A percentile compares a stretch with the other conserved stretches of the same genome.
Evolutionary conservation across 1,139 yeast genomes (phyloP).

Genomic region (Blastobotrys capitulatus): DNA sequence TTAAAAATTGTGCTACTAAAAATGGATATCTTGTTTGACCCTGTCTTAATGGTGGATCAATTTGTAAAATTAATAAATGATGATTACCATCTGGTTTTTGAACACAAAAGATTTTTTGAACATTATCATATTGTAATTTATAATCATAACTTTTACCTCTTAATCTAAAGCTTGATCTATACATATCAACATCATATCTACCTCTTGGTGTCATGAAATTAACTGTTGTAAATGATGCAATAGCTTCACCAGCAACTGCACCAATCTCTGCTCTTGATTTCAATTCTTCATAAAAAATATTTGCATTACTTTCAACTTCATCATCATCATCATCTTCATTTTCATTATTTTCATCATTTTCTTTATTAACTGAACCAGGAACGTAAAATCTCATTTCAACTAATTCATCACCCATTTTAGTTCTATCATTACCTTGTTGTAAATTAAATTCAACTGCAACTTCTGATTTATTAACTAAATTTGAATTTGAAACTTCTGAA

Average conservation of each 20-base stretch:
- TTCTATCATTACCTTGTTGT: constrained; percentile 49
- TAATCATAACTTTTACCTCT: constrained; percentile 98
- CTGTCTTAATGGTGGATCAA: constrained; percentile 90
- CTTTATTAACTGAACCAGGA: constrained; percentile 66
- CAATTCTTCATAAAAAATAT: constrained; percentile 80
- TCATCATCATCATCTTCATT: constrained; percentile 35
- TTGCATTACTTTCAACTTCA: constrained; percentile 71
- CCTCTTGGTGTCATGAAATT: constrained; percentile 93
- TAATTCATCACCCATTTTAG: constrained; percentile 84
- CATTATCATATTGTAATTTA: constrained; percentile 85
- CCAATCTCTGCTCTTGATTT: constrained; percentile 97
- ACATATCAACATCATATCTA: constrained; percentile 95
- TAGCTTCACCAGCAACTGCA: constrained; percentile 93
- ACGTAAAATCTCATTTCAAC: constrained; percentile 91
- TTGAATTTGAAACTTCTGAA: constrained; percentile 72
- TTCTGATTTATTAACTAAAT: constrained; percentile 87
- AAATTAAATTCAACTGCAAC: constrained; percentile 84
- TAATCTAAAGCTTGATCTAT: constrained; percentile 77
- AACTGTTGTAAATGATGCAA: constrained; percentile 87
- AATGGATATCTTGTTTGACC: constrained; percentile 97
- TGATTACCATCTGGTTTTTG: constrained; percentile 95
- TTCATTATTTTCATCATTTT: constrained; percentile 24
- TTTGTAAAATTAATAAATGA: constrained; percentile 79
- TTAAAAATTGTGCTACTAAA: constrained; percentile 79
- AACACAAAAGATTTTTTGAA: constrained; percentile 82